A percentile compares a stretch with the other conserved stretches of the same genome.
Conservation (phyloP, 257 asterid genomes). For the Solanum megistacrolobum region DNA sequence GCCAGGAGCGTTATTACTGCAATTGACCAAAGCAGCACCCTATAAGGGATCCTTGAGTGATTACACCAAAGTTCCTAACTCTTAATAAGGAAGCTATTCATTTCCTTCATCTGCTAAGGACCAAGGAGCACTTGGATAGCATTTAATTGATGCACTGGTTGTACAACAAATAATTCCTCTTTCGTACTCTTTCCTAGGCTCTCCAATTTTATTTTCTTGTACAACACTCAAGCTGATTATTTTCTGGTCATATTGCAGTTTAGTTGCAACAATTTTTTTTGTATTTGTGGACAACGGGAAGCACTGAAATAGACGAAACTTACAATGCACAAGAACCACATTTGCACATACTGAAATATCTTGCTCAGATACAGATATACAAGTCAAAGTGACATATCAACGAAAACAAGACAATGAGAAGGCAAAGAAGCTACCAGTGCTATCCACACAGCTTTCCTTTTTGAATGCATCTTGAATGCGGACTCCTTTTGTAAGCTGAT, state of each 20-base stretch:
- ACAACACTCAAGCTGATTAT: not conserved
- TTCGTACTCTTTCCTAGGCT: not conserved
- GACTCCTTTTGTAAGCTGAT: not conserved
- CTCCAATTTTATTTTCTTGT: not conserved
- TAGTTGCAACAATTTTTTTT: not conserved
- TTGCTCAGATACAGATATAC: not conserved
- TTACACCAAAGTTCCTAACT: too few species aligned
- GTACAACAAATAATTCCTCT: not conserved
- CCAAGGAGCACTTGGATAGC: not conserved
- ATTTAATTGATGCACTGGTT: not conserved
- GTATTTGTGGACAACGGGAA: not conserved
- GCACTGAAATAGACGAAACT: not conserved
- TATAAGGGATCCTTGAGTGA: not conserved
- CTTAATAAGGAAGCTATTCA: too few species aligned
- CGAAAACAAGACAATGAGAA: not conserved
- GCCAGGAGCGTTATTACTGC: not conserved
- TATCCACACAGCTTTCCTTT: not conserved
- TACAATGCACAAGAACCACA: not conserved
- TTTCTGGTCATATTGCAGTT: not conserved
- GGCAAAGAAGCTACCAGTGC: not conserved
- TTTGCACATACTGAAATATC: not conserved
- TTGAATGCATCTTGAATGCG: not conserved
- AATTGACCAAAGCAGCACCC: not conserved
- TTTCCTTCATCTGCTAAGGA: not conserved
- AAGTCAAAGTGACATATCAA: not conserved